Base-by-base conservation (phyloP, 345 rosid genomes). In the Mangifera indica region DNA sequence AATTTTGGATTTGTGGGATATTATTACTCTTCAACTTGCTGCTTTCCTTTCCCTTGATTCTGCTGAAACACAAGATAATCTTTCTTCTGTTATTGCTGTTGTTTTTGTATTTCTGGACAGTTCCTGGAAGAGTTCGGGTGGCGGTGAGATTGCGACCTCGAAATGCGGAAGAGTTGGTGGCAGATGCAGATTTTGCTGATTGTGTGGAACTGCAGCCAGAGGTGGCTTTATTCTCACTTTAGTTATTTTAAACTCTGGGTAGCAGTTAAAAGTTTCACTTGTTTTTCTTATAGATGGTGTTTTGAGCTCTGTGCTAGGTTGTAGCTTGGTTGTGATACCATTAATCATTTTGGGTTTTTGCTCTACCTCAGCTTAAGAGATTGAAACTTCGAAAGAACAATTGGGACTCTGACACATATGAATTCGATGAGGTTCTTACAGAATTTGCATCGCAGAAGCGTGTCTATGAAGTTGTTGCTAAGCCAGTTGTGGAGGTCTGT, bases 171-270 rank as follows among this genome's bases (percentile, higher is more conserved):
- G 99, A 96, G 76, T 79, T 80, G 46, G 84, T 81, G 32, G 96
- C 94, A 0, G 99, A 96, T 85, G 96, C 99, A 22, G 99, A 96
- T 84, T 96, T 96, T 84, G 94, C 94, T 32, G 97, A 91, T 78
- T 96, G 98, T 65, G 99, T 96, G 58, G 99, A 96, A 79, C 77
- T 96, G 76, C 99, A 89, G 74, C 92, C 99, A 0, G 99, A 96
- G 98, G 98, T 93, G 65, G 20, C 69, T 74, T 60, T 49, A 17
- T 55, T 18, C 58, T 76, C 63, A 51, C 68, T 72, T 15, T 53
- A 24, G 37, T 10, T 4, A 59, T 34, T 32, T 2, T 15, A 29
- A 45, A n/a, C 20, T 22, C 14, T 76, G 13, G 13, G n/a, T 57
- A 13, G 25, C 18, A 37, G 40, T 66, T 18, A 25, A 11, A 70